Conservation (phyloP, 2,329 filamentous ascomycete genomes). For the Epicoccum sorghinum region DNA sequence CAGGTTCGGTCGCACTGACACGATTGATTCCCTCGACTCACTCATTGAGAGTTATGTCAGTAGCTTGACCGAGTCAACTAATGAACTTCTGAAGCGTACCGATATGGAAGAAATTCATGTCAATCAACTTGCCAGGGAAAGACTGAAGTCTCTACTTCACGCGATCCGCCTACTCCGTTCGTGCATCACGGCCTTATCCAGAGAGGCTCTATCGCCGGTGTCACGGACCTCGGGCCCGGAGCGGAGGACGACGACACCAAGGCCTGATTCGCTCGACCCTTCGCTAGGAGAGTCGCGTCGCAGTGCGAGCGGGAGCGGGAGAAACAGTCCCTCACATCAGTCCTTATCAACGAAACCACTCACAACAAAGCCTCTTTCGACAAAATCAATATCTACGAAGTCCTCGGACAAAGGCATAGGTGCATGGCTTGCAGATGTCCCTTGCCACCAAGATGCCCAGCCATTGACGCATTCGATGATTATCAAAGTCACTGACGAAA, state of each 20-base stretch:
- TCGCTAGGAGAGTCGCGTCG: conserved; percentile 28
- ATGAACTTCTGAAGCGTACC: conserved; percentile 32
- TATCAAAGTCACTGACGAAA: conserved; percentile 17
- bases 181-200: conserved; percentile 29
- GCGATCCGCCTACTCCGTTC: conserved; percentile 32
- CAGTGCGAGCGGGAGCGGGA: conserved; percentile 25
- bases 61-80: conserved; percentile 23
- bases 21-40: conserved; percentile 27
- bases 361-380: too few species aligned
- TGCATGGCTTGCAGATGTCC: conserved; percentile 39
- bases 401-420: conserved; percentile 29
- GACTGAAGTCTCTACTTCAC: conserved; percentile 30
- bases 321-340: conserved; percentile 19
- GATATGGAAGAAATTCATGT: conserved; percentile 34
- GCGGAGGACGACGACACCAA: conserved; percentile 26
- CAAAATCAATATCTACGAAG: conserved; percentile 7
- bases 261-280: conserved; percentile 32
- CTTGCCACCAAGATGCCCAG: conserved; percentile 27
- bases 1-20: conserved; percentile 30
- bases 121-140: conserved; percentile 32
- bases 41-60: conserved; percentile 25
- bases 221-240: conserved; percentile 6
- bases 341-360: background rate
- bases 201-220: conserved; percentile 16
- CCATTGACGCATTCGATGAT: conserved; percentile 27